Evolutionary conservation across 768 basidiomycete species (phyloP).

Genomic region (Tricholoma sp.): DNA sequence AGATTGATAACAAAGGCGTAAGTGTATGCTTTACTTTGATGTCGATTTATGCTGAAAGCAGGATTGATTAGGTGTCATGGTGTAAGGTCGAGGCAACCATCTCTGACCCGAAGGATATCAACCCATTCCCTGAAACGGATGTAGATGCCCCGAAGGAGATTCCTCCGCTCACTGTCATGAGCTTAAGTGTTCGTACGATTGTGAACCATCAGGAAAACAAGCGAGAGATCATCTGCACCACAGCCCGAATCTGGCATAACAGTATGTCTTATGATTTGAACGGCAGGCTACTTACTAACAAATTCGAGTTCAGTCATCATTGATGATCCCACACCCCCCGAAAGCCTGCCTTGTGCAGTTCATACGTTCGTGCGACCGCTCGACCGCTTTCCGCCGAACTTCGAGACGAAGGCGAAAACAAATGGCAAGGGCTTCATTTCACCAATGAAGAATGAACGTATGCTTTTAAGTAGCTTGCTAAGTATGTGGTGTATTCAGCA

Average conservation of each 20-base stretch:
- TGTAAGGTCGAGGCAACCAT: constrained; percentile 90
- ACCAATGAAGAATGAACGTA: constrained; percentile 76
- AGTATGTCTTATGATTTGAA: constrained; percentile 24
- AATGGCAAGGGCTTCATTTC: constrained; percentile 67
- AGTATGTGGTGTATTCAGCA: constrained; percentile 34
- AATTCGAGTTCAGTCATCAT: constrained; percentile 57
- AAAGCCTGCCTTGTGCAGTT: constrained; percentile 74
- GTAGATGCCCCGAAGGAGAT: constrained; percentile 64
- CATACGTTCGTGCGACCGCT: constrained; percentile 90
- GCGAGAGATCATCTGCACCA: constrained; percentile 87
- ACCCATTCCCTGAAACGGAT: constrained; percentile 75
- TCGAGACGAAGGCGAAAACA: constrained; percentile 63
- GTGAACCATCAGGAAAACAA: constrained; percentile 93
- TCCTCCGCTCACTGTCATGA: constrained; percentile 90
- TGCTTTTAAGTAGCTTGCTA: constrained; percentile 78
- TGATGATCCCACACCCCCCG: constrained; percentile 90
- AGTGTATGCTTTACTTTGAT: constrained; percentile 18
- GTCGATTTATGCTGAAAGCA: background rate
- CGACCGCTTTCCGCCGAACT: constrained; percentile 78
- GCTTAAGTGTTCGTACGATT: constrained; percentile 81
- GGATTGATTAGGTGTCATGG: constrained; percentile 76
- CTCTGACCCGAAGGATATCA: constrained; percentile 82
- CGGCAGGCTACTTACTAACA: background rate
- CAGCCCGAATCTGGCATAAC: constrained; percentile 77
- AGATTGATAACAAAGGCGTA: constrained; percentile 77